Evolutionary conservation across 148 eudicot species (phyloP).

Genomic region (Heliosperma pusillum): DNA sequence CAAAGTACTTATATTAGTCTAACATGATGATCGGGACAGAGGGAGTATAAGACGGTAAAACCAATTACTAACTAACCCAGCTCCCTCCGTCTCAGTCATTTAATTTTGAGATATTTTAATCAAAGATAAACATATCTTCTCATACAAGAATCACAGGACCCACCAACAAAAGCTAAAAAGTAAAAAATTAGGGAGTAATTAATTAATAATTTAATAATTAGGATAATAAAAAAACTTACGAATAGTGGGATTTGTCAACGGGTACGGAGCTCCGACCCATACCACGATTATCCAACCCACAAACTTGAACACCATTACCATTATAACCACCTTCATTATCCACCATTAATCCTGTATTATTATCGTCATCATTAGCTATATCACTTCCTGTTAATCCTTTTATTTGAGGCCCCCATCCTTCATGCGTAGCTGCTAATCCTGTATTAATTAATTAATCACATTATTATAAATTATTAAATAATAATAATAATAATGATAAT

Average conservation of each 20-base stretch:
- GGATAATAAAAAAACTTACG: slow-evolving; percentile 60
- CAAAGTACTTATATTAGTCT: too few relatives aligned
- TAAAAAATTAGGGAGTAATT: not conserved
- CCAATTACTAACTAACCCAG: too few relatives aligned
- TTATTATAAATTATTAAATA: too few relatives aligned
- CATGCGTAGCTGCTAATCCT: slow-evolving; percentile 10
- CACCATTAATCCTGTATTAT: not conserved
- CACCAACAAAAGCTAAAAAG: not conserved
- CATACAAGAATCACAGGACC: not conserved
- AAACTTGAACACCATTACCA: slow-evolving; percentile 7
- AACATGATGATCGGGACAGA: too few relatives aligned
- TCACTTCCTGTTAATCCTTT: slow-evolving; percentile 10
- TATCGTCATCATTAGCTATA: not conserved
- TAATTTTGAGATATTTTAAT: too few relatives aligned
- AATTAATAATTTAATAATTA: too few relatives aligned
- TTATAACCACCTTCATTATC: not conserved
- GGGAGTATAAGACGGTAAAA: too few relatives aligned
- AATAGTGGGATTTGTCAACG: slow-evolving; percentile 55
- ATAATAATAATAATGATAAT: too few relatives aligned
- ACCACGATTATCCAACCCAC: slow-evolving; percentile 87
- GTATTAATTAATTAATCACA: not conserved
- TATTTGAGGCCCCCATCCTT: slow-evolving; percentile 11
- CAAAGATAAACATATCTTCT: too few relatives aligned
- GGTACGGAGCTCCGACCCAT: slow-evolving; percentile 86
- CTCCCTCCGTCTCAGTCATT: too few relatives aligned